phyloP scores from a whole-genome alignment of 225 moss, liverwort and hornwort genomes.

The Sphagnum contortum region DNA sequence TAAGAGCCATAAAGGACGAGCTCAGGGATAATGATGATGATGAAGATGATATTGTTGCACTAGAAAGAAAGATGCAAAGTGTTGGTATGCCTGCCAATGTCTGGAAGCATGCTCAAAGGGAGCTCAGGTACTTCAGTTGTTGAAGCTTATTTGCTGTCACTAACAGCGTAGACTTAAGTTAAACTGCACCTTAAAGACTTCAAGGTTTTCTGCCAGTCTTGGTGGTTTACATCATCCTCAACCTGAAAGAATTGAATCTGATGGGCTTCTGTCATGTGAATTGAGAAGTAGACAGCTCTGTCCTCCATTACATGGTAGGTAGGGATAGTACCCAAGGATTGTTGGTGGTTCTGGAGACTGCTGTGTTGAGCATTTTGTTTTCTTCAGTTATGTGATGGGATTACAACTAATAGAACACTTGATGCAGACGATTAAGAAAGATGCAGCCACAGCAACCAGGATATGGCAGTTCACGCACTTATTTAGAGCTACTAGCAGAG shows the following conservation, averaged over 20 bases:
- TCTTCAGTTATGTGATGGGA: too few relatives aligned
- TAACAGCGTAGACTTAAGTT: too few relatives aligned
- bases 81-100: slow-evolving; percentile 49
- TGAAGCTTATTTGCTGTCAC: not conserved
- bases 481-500: slow-evolving; percentile 44
- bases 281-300: too few relatives aligned
- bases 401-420: not conserved
- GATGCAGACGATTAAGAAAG: slow-evolving; percentile 48
- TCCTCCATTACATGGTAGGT: too few relatives aligned
- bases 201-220: too few relatives aligned
- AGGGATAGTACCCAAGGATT: too few relatives aligned
- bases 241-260: too few relatives aligned
- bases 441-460: slow-evolving; percentile 64
- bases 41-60: slow-evolving; percentile 42
- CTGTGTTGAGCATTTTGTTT: too few relatives aligned
- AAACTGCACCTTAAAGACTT: too few relatives aligned
- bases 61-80: slow-evolving; percentile 56
- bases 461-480: slow-evolving; percentile 46
- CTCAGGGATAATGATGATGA: slow-evolving; percentile 58
- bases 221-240: too few relatives aligned
- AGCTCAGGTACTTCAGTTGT: slow-evolving; percentile 26
- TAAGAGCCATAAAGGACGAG: slow-evolving; percentile 48
- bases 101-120: slow-evolving; percentile 57
- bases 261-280: too few relatives aligned
- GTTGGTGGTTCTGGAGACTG: too few relatives aligned